Conservation (phyloP, 108 stramenopile genomes). For the Hondaea fermentalgiana region DNA sequence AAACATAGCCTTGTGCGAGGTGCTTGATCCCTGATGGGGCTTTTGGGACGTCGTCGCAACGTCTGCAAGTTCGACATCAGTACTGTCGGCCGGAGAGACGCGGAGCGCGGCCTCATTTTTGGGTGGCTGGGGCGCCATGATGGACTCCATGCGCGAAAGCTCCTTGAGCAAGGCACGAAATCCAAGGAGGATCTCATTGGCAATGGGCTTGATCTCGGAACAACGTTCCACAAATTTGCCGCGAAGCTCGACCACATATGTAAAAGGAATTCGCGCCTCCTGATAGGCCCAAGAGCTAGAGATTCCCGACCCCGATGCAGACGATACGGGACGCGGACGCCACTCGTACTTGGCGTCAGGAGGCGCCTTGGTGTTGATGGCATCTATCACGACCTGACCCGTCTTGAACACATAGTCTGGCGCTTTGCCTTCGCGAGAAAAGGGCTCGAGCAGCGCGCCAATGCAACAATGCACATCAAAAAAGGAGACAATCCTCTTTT, state of each 20-base stretch:
- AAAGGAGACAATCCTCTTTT: slow-evolving; percentile 1
- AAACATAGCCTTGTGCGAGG: background rate
- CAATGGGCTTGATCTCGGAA: slow-evolving; percentile 11
- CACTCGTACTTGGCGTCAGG: slow-evolving; percentile 3
- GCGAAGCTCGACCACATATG: slow-evolving; percentile 1
- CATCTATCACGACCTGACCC: background rate
- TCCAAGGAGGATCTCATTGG: background rate
- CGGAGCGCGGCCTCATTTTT: too few relatives aligned
- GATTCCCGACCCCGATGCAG: background rate
- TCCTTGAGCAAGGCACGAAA: slow-evolving; percentile 2
- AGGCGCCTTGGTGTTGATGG: background rate
- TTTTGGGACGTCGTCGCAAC: too few relatives aligned
- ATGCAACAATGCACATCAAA: slow-evolving; percentile 15
- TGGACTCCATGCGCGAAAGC: background rate
- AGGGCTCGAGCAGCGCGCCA: background rate
- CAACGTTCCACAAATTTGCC: background rate
- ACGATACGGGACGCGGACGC: background rate
- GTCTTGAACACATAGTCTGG: background rate
- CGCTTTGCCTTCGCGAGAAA: background rate
- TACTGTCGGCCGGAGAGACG: too few relatives aligned
- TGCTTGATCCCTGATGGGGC: too few relatives aligned
- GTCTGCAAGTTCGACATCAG: too few relatives aligned
- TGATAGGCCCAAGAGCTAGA: background rate
- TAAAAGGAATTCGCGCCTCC: slow-evolving; percentile 1
- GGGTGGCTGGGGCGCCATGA: background rate